Evolutionary conservation across 2,329 filamentous ascomycete species (phyloP), one percentile per base, ranked within the genome.

Genomic region (Dactylellina leptospora): DNA sequence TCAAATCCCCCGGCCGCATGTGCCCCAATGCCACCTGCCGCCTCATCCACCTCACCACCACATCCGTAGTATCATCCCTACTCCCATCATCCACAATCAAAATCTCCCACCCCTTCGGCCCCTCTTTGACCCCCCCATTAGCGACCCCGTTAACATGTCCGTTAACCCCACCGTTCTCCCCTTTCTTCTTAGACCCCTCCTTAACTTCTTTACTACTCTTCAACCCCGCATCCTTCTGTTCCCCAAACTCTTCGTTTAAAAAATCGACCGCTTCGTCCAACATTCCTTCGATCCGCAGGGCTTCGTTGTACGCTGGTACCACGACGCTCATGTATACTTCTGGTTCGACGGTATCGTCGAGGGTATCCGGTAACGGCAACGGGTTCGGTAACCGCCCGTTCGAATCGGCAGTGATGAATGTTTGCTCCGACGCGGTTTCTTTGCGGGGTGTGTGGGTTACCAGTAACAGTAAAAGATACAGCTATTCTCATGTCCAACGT

Each of bases 241-340:
- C 18, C 11, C 30, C 33, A 44, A 59, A 76, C 74, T 51, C 74
- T 68, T 77, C 27, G 20, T 73, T 77, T 28, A 99, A 85, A 79
- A 93, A 96, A 53, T 87, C 87, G 23, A 97, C 89, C 0, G 95
- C 92, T 80, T 99, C 95, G 78, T 96, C 88, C 10, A 99, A 84
- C 81, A 96, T 96, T 9, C 88, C 89, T 10, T 87, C 84, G 48
- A 99, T 84, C 27, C 95, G 88, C 68, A 90, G 85, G 79, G 93
- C 89, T 78, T 99, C 95, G 76, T 99, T 99, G 84, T 92, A 99
- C 8, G 95, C 95, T 0, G 95, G 95, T 44, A 99, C 89, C 0
- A 99, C 92, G 5, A 97, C 88, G 59, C 90, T 95, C 83, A 99
- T 87, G 78, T 90, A 90, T n/a, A 97, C 81, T 74, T 75, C 86